Evolutionary conservation across 2,329 filamentous ascomycete genomes (phyloP).

Genomic region (Sarocladium kiliense): DNA sequence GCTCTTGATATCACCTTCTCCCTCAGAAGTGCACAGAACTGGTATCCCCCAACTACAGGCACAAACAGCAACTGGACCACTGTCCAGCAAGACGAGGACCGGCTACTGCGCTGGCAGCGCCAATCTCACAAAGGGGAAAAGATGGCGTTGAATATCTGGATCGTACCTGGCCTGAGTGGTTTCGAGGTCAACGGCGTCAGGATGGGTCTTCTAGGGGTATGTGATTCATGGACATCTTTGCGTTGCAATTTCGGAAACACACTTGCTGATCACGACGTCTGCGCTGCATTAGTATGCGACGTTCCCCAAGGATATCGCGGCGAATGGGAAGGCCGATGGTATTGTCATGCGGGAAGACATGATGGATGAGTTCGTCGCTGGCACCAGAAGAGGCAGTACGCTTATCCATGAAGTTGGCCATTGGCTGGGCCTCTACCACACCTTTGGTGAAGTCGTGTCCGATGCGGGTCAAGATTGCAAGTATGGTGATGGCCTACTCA

Average conservation of each 20-base stretch:
- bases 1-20: not conserved
- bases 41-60: too few species aligned
- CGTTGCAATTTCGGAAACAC: not conserved
- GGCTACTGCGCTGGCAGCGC: not conserved
- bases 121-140: not conserved
- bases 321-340: not conserved
- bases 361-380: not conserved
- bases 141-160: not conserved
- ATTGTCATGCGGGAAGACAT: not conserved
- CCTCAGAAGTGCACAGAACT: not conserved
- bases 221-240: not conserved
- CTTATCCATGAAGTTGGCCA: constrained; percentile 7
- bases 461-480: constrained; percentile 13
- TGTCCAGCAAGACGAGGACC: not conserved
- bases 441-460: constrained; percentile 6
- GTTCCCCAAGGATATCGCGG: not conserved
- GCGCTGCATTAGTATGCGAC: not conserved
- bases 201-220: not conserved
- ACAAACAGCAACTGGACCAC: not conserved
- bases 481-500: constrained; percentile 14
- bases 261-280: not conserved
- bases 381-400: not conserved
- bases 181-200: not conserved
- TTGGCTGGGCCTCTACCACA: constrained; percentile 8
- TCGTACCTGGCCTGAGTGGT: not conserved